These are phyloP conservation scores for Lasiodiplodia sp. DNA, from an alignment of 2,329 filamentous ascomycete species.

Conservation along the genomic window DNA sequence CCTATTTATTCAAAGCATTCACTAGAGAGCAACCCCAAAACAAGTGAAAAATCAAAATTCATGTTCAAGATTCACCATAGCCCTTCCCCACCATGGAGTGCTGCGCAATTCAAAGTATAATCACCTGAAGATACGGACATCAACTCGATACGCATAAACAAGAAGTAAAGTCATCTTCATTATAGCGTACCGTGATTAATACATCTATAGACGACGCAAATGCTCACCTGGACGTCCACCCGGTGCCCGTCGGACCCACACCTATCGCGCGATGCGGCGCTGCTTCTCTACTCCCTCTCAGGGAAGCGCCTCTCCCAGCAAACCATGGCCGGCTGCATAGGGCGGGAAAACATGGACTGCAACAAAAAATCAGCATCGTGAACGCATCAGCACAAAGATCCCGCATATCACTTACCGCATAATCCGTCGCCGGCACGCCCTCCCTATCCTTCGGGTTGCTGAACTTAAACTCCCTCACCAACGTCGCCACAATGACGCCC, in stretches of 20 bases:
- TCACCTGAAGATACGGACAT: too few relatives aligned
- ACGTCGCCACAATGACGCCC: conserved; percentile 76
- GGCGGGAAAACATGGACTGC: conserved; percentile 16
- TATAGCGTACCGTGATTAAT: background rate
- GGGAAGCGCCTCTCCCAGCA: conserved; percentile 17
- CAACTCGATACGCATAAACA: background rate
- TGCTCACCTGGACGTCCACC: background rate
- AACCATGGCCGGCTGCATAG: conserved; percentile 3
- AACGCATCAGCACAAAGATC: background rate
- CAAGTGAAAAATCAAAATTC: too few relatives aligned
- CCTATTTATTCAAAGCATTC: too few relatives aligned
- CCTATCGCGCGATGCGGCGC: too few relatives aligned
- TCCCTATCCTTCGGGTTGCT: conserved; percentile 71
- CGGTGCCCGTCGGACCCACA: too few relatives aligned
- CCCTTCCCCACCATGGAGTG: too few relatives aligned
- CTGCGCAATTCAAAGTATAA: too few relatives aligned
- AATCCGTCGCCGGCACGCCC: conserved; percentile 70
- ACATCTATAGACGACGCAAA: background rate
- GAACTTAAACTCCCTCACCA: conserved; percentile 79
- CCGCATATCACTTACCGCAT: conserved; percentile 45
- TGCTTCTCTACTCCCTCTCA: background rate
- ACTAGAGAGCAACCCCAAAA: too few relatives aligned
- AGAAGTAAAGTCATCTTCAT: background rate
- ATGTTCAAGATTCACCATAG: fast-evolving
- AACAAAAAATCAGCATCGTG: background rate